Evolutionary conservation across 192 early-diverging fungal genomes (phyloP).

Genomic region (Chytriomyces sp.): DNA sequence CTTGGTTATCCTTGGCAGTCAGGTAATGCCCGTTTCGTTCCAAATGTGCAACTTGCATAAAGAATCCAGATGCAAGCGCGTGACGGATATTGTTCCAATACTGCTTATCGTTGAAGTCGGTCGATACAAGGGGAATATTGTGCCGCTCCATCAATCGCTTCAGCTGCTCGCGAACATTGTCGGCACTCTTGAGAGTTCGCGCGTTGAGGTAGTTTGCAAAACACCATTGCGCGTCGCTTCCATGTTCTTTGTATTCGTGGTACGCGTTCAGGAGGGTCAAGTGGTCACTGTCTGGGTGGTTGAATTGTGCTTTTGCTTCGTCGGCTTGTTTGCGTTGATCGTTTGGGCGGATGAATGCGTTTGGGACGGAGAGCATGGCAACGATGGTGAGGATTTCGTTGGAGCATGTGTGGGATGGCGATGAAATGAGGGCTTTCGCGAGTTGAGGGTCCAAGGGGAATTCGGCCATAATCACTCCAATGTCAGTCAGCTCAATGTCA

Average conservation of each 20-base stretch:
- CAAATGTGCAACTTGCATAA: constrained; percentile 98
- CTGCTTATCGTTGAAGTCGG: constrained; percentile 67
- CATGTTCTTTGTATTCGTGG: constrained; percentile 82
- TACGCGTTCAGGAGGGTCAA: constrained; percentile 96
- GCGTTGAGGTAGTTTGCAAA: constrained; percentile 92
- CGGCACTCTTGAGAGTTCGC: constrained; percentile 87
- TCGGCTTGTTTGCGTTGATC: constrained; percentile 88
- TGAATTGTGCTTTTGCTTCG: constrained; percentile 89
- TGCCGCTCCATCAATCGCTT: constrained; percentile 78
- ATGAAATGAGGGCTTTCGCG: constrained; percentile 88
- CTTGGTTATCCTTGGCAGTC: constrained; percentile 97
- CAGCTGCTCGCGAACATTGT: constrained; percentile 90
- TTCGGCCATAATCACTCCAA: constrained; percentile 88
- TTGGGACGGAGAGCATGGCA: constrained; percentile 88
- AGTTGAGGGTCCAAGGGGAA: constrained; percentile 98
- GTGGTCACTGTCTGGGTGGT: constrained; percentile 95
- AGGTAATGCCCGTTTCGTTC: constrained; percentile 84
- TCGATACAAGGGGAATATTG: constrained; percentile 72
- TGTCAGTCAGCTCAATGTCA: constrained; percentile 87
- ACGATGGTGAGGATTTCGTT: constrained; percentile 95
- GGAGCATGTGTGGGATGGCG: constrained; percentile 83
- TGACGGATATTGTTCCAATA: constrained; percentile 90
- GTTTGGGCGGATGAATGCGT: constrained; percentile 90
- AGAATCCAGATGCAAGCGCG: constrained; percentile 91
- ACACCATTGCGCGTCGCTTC: constrained; percentile 86